Evolutionary conservation across 2,329 filamentous ascomycete species (phyloP).

Genomic region (Ascocoryne sarcoides): DNA sequence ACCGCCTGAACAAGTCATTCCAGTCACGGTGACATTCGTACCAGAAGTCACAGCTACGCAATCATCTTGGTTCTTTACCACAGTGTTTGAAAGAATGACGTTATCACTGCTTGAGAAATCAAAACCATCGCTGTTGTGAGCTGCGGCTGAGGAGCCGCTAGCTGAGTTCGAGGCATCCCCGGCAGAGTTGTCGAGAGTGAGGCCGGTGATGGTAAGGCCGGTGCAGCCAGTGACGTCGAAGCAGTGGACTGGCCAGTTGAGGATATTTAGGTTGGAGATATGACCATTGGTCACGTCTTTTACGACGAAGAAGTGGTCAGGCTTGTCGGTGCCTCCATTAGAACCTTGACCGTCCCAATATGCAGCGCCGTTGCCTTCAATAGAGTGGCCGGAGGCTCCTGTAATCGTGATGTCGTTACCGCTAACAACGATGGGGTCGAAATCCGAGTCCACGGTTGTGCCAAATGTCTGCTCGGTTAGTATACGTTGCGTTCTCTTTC

Average conservation of each 20-base stretch:
- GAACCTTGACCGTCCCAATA: conserved; percentile 56
- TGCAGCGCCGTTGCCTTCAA: conserved; percentile 45
- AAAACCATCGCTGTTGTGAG: conserved; percentile 45
- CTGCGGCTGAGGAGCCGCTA: conserved; percentile 5
- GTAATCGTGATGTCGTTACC: conserved; percentile 45
- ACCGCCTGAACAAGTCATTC: conserved; percentile 18
- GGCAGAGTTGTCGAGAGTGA: conserved; percentile 47
- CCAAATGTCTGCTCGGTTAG: conserved; percentile 28
- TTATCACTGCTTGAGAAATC: conserved; percentile 37
- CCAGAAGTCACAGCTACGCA: conserved; percentile 48
- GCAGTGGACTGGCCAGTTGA: conserved; percentile 44
- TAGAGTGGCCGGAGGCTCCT: conserved; percentile 41
- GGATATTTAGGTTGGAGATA: conserved; percentile 39
- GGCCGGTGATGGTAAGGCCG: conserved; percentile 36
- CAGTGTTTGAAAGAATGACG: conserved; percentile 40
- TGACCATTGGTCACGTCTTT: conserved; percentile 40
- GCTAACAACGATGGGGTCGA: conserved; percentile 35
- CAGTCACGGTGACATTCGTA: conserved; percentile 21
- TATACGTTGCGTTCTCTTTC: too few relatives aligned
- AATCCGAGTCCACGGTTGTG: conserved; percentile 5
- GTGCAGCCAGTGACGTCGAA: conserved; percentile 37
- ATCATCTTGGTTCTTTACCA: conserved; percentile 48
- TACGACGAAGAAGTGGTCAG: conserved; percentile 46
- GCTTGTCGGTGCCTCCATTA: conserved; percentile 41
- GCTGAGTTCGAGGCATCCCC: conserved; percentile 35